Evolutionary conservation across 768 basidiomycete genomes (phyloP).

Genomic region (Hortiboletus campestris): DNA sequence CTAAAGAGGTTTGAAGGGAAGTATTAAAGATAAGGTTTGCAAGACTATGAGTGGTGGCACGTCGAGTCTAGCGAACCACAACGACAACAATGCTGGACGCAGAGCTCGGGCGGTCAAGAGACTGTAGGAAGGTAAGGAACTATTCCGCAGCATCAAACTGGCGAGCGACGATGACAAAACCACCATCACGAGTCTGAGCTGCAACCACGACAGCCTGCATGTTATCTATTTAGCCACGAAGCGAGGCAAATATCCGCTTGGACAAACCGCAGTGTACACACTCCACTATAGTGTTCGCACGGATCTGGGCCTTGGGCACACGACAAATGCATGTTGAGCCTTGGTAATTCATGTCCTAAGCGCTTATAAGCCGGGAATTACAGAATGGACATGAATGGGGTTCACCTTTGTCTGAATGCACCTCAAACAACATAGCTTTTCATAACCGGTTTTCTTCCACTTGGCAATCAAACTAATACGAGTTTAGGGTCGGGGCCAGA

Average conservation of each 20-base stretch:
- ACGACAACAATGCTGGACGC: not conserved
- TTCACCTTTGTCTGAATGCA: conserved; percentile 91
- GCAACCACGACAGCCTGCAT: conserved; percentile 81
- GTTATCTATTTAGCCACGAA: conserved; percentile 14
- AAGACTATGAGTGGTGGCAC: not conserved
- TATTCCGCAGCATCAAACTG: not conserved
- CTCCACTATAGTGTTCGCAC: conserved; percentile 88
- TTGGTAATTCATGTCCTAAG: conserved; percentile 97
- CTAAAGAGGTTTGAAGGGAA: not conserved
- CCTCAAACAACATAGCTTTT: conserved; percentile 94
- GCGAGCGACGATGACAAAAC: not conserved
- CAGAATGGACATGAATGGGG: conserved; percentile 1
- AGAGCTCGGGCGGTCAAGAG: not conserved
- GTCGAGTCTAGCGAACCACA: not conserved
- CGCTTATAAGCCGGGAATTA: conserved; percentile 9
- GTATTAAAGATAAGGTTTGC: not conserved
- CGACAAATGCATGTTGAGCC: conserved; percentile 98
- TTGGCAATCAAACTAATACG: conserved; percentile 84
- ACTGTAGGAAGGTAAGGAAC: not conserved
- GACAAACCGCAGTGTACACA: conserved; percentile 94
- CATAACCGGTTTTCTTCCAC: conserved; percentile 99
- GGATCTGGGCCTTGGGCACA: conserved; percentile 92
- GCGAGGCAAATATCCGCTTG: not conserved
- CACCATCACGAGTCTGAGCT: conserved; percentile 73
- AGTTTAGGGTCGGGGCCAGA: conserved; percentile 5